Evolutionary conservation across 106 monocot species (phyloP).

Genomic region (Platanthera zijinensis): DNA sequence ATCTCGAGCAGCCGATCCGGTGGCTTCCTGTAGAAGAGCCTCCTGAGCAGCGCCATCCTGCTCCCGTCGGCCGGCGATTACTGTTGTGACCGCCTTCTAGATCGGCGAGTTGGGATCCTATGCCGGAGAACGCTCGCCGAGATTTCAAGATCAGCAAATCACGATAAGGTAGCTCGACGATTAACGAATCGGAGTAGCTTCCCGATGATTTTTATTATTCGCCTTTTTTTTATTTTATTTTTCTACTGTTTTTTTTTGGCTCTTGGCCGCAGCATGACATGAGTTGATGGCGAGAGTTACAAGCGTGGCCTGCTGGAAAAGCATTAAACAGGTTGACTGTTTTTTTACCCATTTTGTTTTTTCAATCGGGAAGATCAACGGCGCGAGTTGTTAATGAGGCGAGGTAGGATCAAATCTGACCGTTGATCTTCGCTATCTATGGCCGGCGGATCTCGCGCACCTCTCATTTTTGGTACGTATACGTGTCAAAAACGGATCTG

Average conservation of each 20-base stretch:
- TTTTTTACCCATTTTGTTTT: no score
- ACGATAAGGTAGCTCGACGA: background rate
- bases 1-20: conserved; percentile 95
- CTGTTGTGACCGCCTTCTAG: background rate
- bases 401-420: no score
- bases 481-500: no score
- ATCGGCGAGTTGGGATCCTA: background rate
- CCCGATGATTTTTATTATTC: background rate
- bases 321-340: no score
- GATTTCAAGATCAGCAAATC: background rate
- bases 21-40: conserved; percentile 90
- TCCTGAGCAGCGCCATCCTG: conserved; percentile 83
- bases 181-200: background rate
- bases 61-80: background rate
- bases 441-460: no score
- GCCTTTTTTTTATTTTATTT: background rate
- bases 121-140: background rate
- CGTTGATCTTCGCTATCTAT: no score
- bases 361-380: no score
- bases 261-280: background rate
- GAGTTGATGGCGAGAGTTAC: background rate
- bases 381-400: no score
- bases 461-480: no score
- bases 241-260: background rate
- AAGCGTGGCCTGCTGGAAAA: background rate